Conservation (phyloP, 2,329 filamentous ascomycete genomes). For the Aurifilum marmelostoma region DNA sequence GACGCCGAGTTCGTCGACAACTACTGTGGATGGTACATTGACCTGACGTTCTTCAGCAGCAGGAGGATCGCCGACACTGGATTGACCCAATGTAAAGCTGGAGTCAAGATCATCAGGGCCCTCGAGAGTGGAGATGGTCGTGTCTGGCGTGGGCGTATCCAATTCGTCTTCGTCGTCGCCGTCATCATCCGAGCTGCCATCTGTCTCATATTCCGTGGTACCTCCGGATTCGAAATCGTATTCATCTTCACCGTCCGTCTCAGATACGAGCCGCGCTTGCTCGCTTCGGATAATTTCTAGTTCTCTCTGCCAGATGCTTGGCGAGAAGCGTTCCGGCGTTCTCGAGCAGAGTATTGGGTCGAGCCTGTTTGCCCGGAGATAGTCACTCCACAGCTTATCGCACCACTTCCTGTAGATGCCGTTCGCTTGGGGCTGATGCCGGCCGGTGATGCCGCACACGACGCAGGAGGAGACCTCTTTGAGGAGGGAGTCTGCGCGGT, state of each 20-base stretch:
- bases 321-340: not conserved
- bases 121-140: not conserved
- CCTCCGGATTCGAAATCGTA: not conserved
- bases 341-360: not conserved
- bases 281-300: not conserved
- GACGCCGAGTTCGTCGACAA: not conserved
- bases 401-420: not conserved
- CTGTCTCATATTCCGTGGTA: not conserved
- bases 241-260: not conserved
- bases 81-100: not conserved
- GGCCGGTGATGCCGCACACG: conserved; percentile 9
- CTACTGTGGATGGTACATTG: not conserved
- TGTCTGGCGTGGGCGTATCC: conserved; percentile 1
- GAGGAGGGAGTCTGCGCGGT: not conserved
- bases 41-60: not conserved
- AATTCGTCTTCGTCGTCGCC: not conserved
- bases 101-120: not conserved
- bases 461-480: conserved; percentile 1
- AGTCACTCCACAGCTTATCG: not conserved
- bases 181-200: not conserved
- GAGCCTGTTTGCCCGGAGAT: not conserved
- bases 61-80: not conserved
- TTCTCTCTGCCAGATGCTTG: not conserved
- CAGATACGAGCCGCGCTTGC: not conserved
- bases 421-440: not conserved